Conservation (phyloP, 2,329 filamentous ascomycete species). For the Elsinoe perseae region DNA sequence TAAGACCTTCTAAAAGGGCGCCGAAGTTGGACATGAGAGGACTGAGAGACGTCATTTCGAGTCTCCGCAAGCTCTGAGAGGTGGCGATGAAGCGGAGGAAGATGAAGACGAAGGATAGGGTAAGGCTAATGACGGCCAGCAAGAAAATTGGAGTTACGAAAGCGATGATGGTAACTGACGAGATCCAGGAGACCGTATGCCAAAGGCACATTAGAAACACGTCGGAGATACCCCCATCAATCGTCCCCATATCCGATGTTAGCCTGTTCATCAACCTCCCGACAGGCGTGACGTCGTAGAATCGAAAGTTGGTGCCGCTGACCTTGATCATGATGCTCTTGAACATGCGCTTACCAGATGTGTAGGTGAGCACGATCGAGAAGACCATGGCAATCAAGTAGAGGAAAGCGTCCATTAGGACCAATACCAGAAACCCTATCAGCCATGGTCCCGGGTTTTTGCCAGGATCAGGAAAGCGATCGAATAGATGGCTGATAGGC, state of each 20-base stretch:
- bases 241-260: constrained; percentile 80
- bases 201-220: constrained; percentile 66
- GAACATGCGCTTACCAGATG: constrained; percentile 70
- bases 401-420: constrained; percentile 50
- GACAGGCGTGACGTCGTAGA: constrained; percentile 83
- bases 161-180: constrained; percentile 69
- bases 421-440: constrained; percentile 59
- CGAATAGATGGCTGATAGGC: constrained; percentile 29
- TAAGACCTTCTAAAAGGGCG: constrained; percentile 74
- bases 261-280: constrained; percentile 87
- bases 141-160: constrained; percentile 72
- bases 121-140: constrained; percentile 60
- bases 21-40: constrained; percentile 91
- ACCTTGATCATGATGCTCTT: constrained; percentile 63
- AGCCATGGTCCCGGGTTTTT: constrained; percentile 68
- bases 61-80: constrained; percentile 70
- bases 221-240: constrained; percentile 75
- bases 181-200: constrained; percentile 61
- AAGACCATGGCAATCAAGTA: constrained; percentile 57
- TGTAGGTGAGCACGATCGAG: constrained; percentile 70
- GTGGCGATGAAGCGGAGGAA: constrained; percentile 73
- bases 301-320: constrained; percentile 74
- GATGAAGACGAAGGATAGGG: constrained; percentile 60
- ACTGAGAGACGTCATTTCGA: constrained; percentile 84
- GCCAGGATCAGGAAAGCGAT: constrained; percentile 57